Conservation (phyloP, 2,329 filamentous ascomycete species). For the Podosphaera aphanis region DNA sequence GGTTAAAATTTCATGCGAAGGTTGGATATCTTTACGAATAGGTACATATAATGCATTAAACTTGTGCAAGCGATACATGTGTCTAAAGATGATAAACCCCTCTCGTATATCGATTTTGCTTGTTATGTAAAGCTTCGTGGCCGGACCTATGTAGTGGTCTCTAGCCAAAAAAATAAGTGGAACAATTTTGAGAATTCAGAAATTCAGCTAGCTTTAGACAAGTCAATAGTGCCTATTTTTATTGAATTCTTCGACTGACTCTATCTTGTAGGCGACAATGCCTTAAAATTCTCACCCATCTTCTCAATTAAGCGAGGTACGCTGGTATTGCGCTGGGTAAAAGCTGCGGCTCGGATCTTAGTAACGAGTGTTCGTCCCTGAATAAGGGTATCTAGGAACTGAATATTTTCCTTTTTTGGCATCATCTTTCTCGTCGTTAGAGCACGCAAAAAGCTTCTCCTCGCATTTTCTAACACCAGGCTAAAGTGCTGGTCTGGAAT, state of each 20-base stretch:
- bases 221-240: not conserved
- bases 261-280: not conserved
- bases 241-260: not conserved
- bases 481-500: constrained; percentile 9
- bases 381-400: not conserved
- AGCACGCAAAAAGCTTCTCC: constrained; percentile 1
- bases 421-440: not conserved
- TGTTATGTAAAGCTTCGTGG: no score
- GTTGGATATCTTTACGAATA: not conserved
- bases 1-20: no score
- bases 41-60: not conserved
- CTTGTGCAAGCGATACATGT: no score
- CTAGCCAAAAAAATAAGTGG: no score
- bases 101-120: no score
- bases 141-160: no score
- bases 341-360: not conserved
- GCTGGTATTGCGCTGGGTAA: not conserved
- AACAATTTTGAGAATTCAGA: no score
- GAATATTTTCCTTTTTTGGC: not conserved
- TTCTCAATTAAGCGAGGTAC: not conserved
- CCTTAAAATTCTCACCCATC: not conserved
- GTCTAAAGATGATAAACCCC: no score
- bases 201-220: no score
- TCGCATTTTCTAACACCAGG: constrained; percentile 6
- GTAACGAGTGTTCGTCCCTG: not conserved